phyloP scores from a whole-genome alignment of 148 eudicot species.

The Silene conica region DNA sequence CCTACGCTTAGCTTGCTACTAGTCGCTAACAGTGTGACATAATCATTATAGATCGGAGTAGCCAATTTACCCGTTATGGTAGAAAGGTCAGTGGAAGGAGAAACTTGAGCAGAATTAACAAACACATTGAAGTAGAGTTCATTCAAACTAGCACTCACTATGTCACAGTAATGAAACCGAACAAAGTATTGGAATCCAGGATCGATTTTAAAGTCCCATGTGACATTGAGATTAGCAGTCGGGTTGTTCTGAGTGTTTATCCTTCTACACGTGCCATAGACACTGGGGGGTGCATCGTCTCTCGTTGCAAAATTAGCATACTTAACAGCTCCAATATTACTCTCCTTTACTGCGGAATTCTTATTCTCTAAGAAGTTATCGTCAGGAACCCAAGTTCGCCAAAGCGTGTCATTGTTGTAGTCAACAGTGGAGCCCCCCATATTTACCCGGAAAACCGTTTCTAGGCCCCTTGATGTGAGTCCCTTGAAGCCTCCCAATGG shows the following conservation, averaged over 20 bases:
- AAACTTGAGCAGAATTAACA: slow-evolving; percentile 31
- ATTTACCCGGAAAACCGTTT: slow-evolving; percentile 62
- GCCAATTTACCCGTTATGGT: slow-evolving; percentile 21
- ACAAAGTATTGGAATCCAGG: slow-evolving; percentile 29
- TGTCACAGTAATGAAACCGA: slow-evolving; percentile 50
- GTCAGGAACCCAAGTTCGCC: slow-evolving; percentile 70
- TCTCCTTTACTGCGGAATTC: slow-evolving; percentile 27
- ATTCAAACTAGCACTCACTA: slow-evolving; percentile 37
- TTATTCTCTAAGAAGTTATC: slow-evolving; percentile 30
- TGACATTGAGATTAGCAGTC: slow-evolving; percentile 53
- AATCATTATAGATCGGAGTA: slow-evolving; percentile 37
- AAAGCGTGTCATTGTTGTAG: slow-evolving; percentile 50
- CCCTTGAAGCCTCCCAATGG: slow-evolving; percentile 41
- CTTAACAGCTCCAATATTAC: slow-evolving; percentile 40
- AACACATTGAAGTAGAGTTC: slow-evolving; percentile 41
- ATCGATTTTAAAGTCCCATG: slow-evolving; percentile 26
- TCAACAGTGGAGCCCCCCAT: slow-evolving; percentile 68
- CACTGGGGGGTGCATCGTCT: slow-evolving; percentile 56
- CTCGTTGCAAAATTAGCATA: slow-evolving; percentile 44
- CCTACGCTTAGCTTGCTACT: slow-evolving; percentile 30
- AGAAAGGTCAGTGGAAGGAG: slow-evolving; percentile 30
- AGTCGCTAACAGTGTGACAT: slow-evolving; percentile 26
- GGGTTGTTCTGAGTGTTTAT: slow-evolving; percentile 44
- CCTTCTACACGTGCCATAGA: slow-evolving; percentile 64
- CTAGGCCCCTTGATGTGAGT: slow-evolving; percentile 41